Evolutionary conservation across 371 early-diverging fungal genomes (phyloP).

Genomic region (Syncephalastrum contaminatum): DNA sequence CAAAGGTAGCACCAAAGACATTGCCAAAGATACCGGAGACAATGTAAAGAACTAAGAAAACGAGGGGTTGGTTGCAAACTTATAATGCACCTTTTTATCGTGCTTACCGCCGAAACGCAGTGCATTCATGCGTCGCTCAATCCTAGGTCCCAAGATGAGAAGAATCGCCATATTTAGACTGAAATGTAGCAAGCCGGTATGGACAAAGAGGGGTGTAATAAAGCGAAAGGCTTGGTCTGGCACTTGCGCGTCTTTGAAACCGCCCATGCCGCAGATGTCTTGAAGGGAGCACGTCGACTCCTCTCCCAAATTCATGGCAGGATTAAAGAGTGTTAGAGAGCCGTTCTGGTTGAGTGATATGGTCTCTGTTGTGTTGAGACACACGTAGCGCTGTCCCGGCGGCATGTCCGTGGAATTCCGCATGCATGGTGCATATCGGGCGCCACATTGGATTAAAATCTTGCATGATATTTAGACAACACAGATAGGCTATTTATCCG

Average conservation of each 20-base stretch:
- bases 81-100: not conserved
- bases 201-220: slow-evolving; percentile 72
- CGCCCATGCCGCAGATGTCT: slow-evolving; percentile 50
- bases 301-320: slow-evolving; percentile 1
- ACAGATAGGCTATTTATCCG: not conserved
- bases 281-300: slow-evolving; percentile 32
- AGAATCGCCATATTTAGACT: slow-evolving; percentile 64
- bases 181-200: slow-evolving; percentile 74
- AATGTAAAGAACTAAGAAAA: slow-evolving; percentile 46
- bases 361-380: slow-evolving; percentile 15
- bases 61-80: not conserved
- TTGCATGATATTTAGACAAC: slow-evolving; percentile 6
- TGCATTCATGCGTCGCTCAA: slow-evolving; percentile 72
- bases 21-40: slow-evolving; percentile 53
- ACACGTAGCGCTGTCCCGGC: slow-evolving; percentile 27
- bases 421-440: slow-evolving; percentile 56
- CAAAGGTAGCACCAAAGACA: slow-evolving; percentile 51
- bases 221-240: slow-evolving; percentile 76
- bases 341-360: slow-evolving; percentile 3
- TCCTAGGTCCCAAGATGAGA: slow-evolving; percentile 50
- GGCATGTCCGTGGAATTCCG: slow-evolving; percentile 32
- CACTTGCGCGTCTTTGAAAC: slow-evolving; percentile 19
- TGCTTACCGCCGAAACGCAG: slow-evolving; percentile 55
- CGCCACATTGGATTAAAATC: slow-evolving; percentile 45
- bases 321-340: slow-evolving; percentile 12